A percentile compares a stretch with the other conserved stretches of the same genome.
These are phyloP conservation scores for Deakozyma indianensis DNA, from an alignment of 805 yeast species.

Conservation along the genomic window DNA sequence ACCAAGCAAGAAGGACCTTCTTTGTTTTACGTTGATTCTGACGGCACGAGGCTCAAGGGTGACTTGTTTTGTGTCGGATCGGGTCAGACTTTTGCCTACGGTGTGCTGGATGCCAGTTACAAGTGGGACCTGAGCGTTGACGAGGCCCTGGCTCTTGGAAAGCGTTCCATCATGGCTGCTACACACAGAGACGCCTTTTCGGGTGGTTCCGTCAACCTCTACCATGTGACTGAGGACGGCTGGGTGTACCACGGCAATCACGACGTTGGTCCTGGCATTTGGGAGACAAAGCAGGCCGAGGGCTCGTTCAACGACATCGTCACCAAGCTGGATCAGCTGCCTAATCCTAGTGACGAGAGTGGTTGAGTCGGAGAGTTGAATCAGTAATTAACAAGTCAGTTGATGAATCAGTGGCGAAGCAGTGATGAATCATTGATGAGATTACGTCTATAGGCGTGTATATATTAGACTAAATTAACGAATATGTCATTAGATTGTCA, in stretches of 20 bases:
- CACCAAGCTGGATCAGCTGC: slow-evolving; percentile 19
- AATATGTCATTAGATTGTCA: not conserved
- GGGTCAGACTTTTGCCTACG: slow-evolving; percentile 98
- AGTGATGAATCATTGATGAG: no score
- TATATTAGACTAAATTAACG: not conserved
- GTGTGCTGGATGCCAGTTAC: slow-evolving; percentile 88
- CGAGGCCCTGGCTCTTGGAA: slow-evolving; percentile 87
- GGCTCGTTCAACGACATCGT: slow-evolving; percentile 77
- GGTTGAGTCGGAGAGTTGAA: no score
- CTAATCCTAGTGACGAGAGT: no score
- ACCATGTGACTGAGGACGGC: slow-evolving; percentile 84
- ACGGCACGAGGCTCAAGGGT: slow-evolving; percentile 90
- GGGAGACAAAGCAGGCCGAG: slow-evolving; percentile 82
- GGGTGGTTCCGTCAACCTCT: slow-evolving; percentile 91
- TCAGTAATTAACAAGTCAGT: no score
- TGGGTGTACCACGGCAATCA: slow-evolving; percentile 95
- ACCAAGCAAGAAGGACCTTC: slow-evolving; percentile 93
- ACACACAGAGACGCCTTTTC: slow-evolving; percentile 97
- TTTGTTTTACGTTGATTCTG: slow-evolving; percentile 90
- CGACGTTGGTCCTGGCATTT: slow-evolving; percentile 80
- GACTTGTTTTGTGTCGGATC: slow-evolving; percentile 96
- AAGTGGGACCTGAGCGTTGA: slow-evolving; percentile 86
- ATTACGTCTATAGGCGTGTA: no score
- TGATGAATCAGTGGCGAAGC: no score
- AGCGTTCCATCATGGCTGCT: slow-evolving; percentile 92